Percentiles rank a stretch among this genome's conserved stretches.
These are phyloP conservation scores for Candida khao-thaluensis DNA, from an alignment of 805 yeast genomes.

Conservation along the genomic window DNA sequence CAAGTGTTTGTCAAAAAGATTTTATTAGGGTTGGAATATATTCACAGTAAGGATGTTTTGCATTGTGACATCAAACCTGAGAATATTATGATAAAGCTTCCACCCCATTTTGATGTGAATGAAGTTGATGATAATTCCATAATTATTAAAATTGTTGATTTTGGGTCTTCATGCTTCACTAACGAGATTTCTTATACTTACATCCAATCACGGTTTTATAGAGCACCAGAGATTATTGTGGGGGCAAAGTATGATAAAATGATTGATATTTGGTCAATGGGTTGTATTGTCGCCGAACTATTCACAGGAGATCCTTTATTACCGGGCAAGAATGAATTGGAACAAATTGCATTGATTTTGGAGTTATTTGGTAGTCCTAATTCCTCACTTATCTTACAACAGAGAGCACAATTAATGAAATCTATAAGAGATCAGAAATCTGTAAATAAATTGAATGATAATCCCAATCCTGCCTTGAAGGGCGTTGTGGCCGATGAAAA, in stretches of 20 bases:
- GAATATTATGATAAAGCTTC: constrained; percentile 52
- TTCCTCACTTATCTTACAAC: constrained; percentile 34
- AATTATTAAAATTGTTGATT: constrained; percentile 70
- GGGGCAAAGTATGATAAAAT: constrained; percentile 60
- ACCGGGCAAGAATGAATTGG: constrained; percentile 50
- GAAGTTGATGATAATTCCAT: constrained; percentile 34
- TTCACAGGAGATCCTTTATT: constrained; percentile 41
- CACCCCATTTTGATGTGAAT: constrained; percentile 17
- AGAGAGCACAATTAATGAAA: constrained; percentile 37
- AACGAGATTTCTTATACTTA: constrained; percentile 49
- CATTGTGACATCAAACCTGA: constrained; percentile 91
- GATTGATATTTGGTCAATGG: constrained; percentile 54
- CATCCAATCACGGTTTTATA: constrained; percentile 64
- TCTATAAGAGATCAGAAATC: constrained; percentile 18
- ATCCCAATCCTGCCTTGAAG: not conserved
- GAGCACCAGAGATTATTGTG: constrained; percentile 75
- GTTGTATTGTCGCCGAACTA: constrained; percentile 41
- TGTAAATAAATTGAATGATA: constrained; percentile 9
- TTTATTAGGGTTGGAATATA: constrained; percentile 55
- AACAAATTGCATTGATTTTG: constrained; percentile 42
- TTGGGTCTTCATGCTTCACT: constrained; percentile 62
- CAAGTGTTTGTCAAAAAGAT: constrained; percentile 52
- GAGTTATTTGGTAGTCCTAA: constrained; percentile 50
- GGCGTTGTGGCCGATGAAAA: constrained; percentile 27
- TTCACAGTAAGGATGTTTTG: constrained; percentile 57